Conservation (phyloP, 2,329 filamentous ascomycete species). For the Ophiostoma sp. region DNA sequence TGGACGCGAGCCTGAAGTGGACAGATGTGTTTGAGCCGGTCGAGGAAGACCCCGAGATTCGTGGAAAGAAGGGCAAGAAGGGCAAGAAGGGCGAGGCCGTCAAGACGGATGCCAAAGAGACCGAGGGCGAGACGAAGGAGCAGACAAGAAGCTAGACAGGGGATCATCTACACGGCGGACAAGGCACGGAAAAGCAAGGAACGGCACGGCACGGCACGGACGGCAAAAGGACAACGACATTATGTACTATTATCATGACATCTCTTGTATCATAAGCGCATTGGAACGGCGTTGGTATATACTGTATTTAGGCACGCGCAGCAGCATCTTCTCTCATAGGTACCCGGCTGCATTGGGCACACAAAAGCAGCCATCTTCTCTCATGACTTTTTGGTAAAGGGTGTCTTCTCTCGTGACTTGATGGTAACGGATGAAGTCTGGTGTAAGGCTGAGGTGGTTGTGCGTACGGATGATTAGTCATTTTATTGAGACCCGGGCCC, state of each 20-base stretch:
- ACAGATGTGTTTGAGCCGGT: slow-evolving; percentile 33
- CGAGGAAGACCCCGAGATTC: slow-evolving; percentile 14
- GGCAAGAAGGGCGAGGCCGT: not conserved
- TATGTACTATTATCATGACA: not conserved
- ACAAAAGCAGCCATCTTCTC: no score
- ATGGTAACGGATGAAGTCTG: not conserved
- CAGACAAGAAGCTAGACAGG: not conserved
- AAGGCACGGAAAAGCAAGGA: not conserved
- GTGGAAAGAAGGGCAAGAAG: not conserved
- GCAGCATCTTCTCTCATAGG: slow-evolving; percentile 11
- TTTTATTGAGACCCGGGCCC: not conserved
- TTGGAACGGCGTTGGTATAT: not conserved
- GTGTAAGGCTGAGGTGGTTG: not conserved
- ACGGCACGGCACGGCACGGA: not conserved
- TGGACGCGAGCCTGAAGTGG: slow-evolving; percentile 33
- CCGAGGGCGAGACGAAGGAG: not conserved
- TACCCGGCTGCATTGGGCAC: no score
- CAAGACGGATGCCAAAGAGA: not conserved
- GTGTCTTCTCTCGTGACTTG: no score
- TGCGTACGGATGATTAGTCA: not conserved
- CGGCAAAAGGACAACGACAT: not conserved
- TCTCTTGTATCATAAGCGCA: not conserved
- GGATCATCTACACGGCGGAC: not conserved
- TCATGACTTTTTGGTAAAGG: no score
- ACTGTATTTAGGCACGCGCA: not conserved